phyloP scores from a whole-genome alignment of 305 asterid species.

The Rubia peregrina region DNA sequence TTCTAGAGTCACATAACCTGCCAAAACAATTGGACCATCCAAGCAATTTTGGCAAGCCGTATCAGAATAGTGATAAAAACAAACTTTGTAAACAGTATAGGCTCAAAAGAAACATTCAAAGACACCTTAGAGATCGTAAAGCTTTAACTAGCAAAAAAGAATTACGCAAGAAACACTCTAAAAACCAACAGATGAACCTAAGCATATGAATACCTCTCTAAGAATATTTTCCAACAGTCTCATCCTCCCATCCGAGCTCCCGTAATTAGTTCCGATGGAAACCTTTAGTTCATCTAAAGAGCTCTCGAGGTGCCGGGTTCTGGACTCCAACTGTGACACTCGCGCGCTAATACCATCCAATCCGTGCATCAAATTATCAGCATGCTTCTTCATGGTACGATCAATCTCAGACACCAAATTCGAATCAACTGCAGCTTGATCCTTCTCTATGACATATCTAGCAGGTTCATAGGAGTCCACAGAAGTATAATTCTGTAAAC shows the following conservation, averaged over 20 bases:
- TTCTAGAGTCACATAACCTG: neutral
- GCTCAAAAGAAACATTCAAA: neutral
- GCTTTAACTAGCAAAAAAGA: neutral
- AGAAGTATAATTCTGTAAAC: conserved; percentile 35
- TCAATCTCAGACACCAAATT: conserved; percentile 68
- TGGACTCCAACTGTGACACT: conserved; percentile 76
- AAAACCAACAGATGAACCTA: conserved; percentile 10
- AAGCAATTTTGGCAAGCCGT: neutral
- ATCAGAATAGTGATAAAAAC: neutral
- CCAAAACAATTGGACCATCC: neutral
- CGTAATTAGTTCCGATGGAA: conserved; percentile 61
- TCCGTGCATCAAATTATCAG: conserved; percentile 67
- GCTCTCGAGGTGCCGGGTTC: conserved; percentile 60
- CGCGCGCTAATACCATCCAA: conserved; percentile 72
- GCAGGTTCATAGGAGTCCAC: conserved; percentile 28
- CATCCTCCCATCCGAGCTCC: conserved; percentile 64
- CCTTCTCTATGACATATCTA: conserved; percentile 35
- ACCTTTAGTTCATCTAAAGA: conserved; percentile 77
- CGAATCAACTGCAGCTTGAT: conserved; percentile 29
- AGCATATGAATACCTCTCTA: conserved; percentile 49
- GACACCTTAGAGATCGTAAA: neutral
- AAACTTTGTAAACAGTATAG: neutral
- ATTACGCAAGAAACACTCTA: neutral
- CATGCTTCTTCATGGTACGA: conserved; percentile 64
- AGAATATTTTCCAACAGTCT: conserved; percentile 75